phyloP scores from a whole-genome alignment of 768 basidiomycete genomes.

The Xerocomus potaroensis region DNA sequence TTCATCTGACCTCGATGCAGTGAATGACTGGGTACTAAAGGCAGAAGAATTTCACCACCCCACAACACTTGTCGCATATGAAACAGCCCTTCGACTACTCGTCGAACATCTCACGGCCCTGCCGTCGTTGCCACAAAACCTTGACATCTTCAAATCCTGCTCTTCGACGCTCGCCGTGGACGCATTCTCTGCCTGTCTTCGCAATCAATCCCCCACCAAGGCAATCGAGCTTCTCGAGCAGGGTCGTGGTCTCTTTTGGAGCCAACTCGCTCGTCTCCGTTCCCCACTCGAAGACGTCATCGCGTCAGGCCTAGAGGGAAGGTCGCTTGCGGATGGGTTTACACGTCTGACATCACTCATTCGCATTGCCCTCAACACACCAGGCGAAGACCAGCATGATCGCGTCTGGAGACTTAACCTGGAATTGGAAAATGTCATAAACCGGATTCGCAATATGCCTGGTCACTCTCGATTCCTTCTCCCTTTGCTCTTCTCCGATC shows the following conservation, averaged over 20 bases:
- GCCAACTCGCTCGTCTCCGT: neutral
- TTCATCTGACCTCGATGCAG: too few relatives aligned
- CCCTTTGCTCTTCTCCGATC: neutral
- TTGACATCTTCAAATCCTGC: too few relatives aligned
- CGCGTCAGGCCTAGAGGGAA: neutral
- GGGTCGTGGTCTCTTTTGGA: neutral
- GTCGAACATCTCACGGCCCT: too few relatives aligned
- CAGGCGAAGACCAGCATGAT: neutral
- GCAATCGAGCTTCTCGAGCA: neutral
- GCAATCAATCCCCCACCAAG: neutral
- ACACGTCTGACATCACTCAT: neutral
- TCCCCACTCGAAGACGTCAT: neutral
- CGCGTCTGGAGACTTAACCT: neutral
- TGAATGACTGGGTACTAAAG: too few relatives aligned
- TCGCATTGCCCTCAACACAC: neutral
- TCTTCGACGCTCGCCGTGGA: neutral
- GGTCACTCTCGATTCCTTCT: neutral
- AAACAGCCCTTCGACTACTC: too few relatives aligned
- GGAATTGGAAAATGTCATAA: neutral
- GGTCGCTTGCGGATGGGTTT: neutral
- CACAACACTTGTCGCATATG: too few relatives aligned
- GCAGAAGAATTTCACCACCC: too few relatives aligned
- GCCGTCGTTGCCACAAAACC: too few relatives aligned
- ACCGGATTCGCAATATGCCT: neutral
- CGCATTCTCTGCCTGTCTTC: neutral